phyloP scores from a whole-genome alignment of 768 basidiomycete genomes.

The Trametes meyenii region DNA sequence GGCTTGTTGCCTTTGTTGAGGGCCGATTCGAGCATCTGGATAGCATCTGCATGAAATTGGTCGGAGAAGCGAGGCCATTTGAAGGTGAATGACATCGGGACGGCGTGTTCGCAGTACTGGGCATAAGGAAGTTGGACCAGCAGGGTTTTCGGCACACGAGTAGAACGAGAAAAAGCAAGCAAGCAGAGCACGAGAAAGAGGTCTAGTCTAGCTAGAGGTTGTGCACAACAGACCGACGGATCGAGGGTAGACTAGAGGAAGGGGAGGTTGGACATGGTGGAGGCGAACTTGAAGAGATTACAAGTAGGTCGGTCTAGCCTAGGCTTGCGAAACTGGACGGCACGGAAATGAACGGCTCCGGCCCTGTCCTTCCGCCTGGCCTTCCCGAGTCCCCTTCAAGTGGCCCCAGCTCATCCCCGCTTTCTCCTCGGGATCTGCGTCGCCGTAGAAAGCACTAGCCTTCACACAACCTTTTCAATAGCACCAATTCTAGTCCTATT shows the following conservation, averaged over 20 bases:
- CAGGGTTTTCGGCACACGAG: constrained; percentile 8
- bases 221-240: background rate
- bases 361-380: no score
- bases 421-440: constrained; percentile 9
- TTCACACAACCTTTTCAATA: background rate
- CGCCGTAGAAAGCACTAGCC: background rate
- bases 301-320: background rate
- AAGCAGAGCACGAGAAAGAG: background rate
- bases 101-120: background rate
- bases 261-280: constrained; percentile 15
- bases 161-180: background rate
- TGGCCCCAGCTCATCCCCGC: background rate
- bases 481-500: background rate
- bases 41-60: constrained; percentile 95
- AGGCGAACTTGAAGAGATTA: constrained; percentile 9
- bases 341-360: constrained; percentile 17
- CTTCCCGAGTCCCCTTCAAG: no score
- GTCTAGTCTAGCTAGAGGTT: constrained; percentile 7
- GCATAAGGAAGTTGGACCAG: constrained; percentile 10
- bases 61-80: constrained; percentile 97
- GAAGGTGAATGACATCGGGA: constrained; percentile 85
- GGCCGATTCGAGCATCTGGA: constrained; percentile 94
- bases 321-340: constrained; percentile 22
- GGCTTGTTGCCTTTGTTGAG: constrained; percentile 98
- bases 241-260: background rate